Evolutionary conservation across 164 flowering plant species (phyloP), one percentile per base, ranked within the genome.

Genomic region (Macadamia tetraphylla): DNA sequence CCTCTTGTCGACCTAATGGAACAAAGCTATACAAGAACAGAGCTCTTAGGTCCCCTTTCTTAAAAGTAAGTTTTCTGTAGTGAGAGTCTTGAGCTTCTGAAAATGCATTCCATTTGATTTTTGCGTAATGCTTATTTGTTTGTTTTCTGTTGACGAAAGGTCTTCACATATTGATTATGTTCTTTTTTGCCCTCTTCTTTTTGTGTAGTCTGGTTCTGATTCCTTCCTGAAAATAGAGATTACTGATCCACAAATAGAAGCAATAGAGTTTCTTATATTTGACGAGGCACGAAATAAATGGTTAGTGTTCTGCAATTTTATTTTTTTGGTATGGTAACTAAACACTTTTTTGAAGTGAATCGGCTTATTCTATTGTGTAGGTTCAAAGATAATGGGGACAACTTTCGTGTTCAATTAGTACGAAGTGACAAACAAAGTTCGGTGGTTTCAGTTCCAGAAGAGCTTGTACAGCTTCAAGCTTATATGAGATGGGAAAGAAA

Each of bases 401-500:
- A 94, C 72, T 89, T 91, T 74, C 73, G 62, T 68, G 76, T 91
- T 49, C 79, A 77, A 60, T 75, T 94, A 71, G 81, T 83, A 32
- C 43, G 5, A 64, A 80, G 70, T 71, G 79, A 70, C 44, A 76
- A 74, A 53, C 12, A 49, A 58, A 71, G 56, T 63, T 60, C 80
- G 61, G 78, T 79, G 66, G 67, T 77, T 73, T 77, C 90, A 52
- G 86, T 94, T 77, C 98, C 99, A 62, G 97, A 94, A 76, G 99
- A 94, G 60, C 94, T 94, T 70, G 99, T 94, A 51, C 98, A 94
- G 71, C 60, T 89, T 76, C 99, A 94, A 74, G 94, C 99, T 68
- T 94, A 86, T 81, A 65, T 94, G 70, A 87, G 97, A 77, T 94
- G 99, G 99, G 99, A 94, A 82, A 86, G 90, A 79, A 89, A 86